Percentiles rank a stretch among this genome's conserved stretches.
Conservation (phyloP, 139 green algal genomes). For the Asterochloris sp. region DNA sequence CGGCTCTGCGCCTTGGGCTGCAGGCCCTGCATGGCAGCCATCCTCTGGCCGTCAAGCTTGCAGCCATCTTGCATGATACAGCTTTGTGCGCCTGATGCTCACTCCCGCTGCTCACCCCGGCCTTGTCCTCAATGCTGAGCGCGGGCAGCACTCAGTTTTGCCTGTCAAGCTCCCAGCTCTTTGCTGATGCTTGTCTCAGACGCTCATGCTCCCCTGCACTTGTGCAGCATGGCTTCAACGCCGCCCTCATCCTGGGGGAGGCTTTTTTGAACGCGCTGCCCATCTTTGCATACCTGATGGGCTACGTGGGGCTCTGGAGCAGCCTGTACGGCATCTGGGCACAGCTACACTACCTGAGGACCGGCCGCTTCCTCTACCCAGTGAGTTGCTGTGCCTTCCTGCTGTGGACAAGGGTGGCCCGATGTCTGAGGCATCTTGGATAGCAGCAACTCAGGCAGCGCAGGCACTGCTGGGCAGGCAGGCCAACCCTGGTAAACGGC, state of each 20-base stretch:
- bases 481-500: neutral
- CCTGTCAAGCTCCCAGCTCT: neutral
- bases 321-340: constrained; percentile 8
- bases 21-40: too few species aligned
- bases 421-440: neutral
- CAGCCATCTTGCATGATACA: too few species aligned
- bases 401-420: neutral
- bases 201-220: too few species aligned
- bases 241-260: neutral
- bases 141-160: too few species aligned
- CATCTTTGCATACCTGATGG: constrained; percentile 13
- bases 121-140: neutral
- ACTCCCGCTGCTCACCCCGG: too few species aligned
- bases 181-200: neutral
- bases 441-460: neutral
- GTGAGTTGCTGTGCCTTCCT: neutral
- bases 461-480: neutral
- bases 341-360: constrained; percentile 3
- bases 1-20: too few species aligned
- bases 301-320: constrained; percentile 14
- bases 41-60: too few species aligned
- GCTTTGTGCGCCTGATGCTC: too few species aligned
- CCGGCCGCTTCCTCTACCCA: constrained; percentile 11
- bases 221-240: constrained; percentile 16
- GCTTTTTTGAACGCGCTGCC: constrained; percentile 4